phyloP scores from a whole-genome alignment of 257 asterid species.

The Eustoma russellianum region DNA sequence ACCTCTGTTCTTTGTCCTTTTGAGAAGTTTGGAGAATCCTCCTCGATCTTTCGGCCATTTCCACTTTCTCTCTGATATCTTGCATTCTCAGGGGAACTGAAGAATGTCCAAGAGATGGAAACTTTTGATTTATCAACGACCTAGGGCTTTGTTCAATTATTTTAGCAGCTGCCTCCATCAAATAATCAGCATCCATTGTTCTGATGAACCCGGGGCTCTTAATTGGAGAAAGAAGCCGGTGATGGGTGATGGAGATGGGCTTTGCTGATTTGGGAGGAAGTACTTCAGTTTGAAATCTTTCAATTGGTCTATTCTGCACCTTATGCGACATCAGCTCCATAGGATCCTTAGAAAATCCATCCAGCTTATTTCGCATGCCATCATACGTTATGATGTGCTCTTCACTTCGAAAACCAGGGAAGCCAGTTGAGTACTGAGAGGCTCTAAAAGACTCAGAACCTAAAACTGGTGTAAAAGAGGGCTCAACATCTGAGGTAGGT shows the following conservation, averaged over 20 bases:
- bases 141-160: conserved; percentile 88
- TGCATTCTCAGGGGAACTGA: conserved; percentile 58
- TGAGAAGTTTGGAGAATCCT: conserved; percentile 30
- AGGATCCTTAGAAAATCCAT: conserved; percentile 65
- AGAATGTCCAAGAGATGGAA: conserved; percentile 46
- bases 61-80: conserved; percentile 58
- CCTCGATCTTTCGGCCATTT: conserved; percentile 49
- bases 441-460: conserved; percentile 60
- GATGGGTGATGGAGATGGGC: conserved; percentile 61
- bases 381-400: conserved; percentile 71
- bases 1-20: conserved; percentile 35
- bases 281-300: conserved; percentile 77
- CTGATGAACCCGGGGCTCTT: conserved; percentile 90
- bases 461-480: conserved; percentile 27
- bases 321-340: conserved; percentile 57
- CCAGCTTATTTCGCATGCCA: conserved; percentile 70
- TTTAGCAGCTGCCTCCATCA: conserved; percentile 84
- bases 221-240: conserved; percentile 76
- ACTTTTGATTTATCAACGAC: conserved; percentile 29
- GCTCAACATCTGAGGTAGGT: conserved; percentile 56
- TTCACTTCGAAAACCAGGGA: conserved; percentile 40
- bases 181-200: conserved; percentile 75
- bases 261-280: conserved; percentile 84
- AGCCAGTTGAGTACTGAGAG: conserved; percentile 34
- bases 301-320: conserved; percentile 55